Evolutionary conservation across 495 filamentous ascomycete genomes (phyloP).

Genomic region (Tuber magnatum): DNA sequence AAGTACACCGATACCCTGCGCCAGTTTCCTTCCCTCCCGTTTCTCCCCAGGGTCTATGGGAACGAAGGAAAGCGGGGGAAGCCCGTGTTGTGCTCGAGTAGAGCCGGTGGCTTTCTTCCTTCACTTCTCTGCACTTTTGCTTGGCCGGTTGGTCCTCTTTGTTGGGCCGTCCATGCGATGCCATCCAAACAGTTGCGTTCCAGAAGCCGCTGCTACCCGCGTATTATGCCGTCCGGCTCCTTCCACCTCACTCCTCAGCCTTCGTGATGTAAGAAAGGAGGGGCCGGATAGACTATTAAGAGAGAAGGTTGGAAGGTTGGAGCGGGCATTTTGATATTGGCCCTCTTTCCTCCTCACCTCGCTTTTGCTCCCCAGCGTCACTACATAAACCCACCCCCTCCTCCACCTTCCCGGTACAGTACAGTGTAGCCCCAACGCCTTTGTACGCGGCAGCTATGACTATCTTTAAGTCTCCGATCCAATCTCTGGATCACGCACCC

Average conservation of each 20-base stretch:
- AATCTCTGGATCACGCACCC: slow-evolving; percentile 13
- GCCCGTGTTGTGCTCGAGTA: not conserved
- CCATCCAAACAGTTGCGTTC: not conserved
- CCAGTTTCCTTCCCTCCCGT: not conserved
- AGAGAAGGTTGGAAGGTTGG: not conserved
- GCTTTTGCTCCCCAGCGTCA: not conserved
- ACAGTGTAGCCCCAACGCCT: not conserved
- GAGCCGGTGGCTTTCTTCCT: not conserved
- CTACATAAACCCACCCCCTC: not conserved
- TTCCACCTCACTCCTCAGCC: not conserved
- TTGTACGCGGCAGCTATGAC: slow-evolving; percentile 13
- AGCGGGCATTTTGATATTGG: not conserved
- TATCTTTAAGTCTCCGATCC: slow-evolving; percentile 22
- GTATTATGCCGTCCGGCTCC: not conserved
- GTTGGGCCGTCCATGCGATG: not conserved
- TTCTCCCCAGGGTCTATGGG: not conserved
- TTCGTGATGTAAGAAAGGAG: not conserved
- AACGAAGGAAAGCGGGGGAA: not conserved
- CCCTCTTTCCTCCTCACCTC: not conserved
- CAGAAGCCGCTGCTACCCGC: slow-evolving; percentile 1
- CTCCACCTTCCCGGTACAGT: not conserved
- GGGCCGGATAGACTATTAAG: not conserved
- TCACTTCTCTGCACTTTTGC: not conserved
- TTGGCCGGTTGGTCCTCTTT: not conserved
- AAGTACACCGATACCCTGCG: too few relatives aligned